Conservation (phyloP, 495 filamentous ascomycete species). For the Evernia prunastri region DNA sequence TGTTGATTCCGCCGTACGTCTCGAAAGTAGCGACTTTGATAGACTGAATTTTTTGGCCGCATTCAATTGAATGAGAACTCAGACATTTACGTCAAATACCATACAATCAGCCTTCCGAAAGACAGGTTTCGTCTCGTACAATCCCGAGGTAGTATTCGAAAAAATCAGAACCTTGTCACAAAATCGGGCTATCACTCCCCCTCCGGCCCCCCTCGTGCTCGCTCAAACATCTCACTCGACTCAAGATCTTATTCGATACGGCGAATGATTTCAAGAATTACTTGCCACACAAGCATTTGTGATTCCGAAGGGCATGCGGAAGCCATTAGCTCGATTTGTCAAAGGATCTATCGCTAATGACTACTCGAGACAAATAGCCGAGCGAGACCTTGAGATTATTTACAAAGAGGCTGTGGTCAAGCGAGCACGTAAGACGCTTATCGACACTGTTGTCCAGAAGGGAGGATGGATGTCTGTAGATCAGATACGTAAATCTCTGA, state of each 20-base stretch:
- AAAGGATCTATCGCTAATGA: not conserved
- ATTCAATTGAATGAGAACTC: not conserved
- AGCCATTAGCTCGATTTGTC: not conserved
- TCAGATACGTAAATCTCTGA: not conserved
- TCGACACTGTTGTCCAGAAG: not conserved
- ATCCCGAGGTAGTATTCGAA: not conserved
- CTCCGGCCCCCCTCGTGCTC: no score
- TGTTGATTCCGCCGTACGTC: not conserved
- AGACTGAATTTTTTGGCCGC: not conserved
- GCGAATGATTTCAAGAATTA: not conserved
- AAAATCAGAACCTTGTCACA: not conserved
- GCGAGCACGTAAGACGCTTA: not conserved
- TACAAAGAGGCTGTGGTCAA: not conserved
- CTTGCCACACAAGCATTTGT: not conserved
- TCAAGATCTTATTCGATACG: not conserved
- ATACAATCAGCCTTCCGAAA: not conserved
- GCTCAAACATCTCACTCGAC: not conserved
- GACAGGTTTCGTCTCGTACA: not conserved
- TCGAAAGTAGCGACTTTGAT: not conserved
- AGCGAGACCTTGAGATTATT: not conserved
- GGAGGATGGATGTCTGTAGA: not conserved
- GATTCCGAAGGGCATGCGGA: not conserved
- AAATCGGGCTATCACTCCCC: no score
- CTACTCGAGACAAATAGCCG: not conserved
- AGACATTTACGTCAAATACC: not conserved